Evolutionary conservation across 106 monocot genomes (phyloP).

Genomic region (Platanthera guangdongensis): DNA sequence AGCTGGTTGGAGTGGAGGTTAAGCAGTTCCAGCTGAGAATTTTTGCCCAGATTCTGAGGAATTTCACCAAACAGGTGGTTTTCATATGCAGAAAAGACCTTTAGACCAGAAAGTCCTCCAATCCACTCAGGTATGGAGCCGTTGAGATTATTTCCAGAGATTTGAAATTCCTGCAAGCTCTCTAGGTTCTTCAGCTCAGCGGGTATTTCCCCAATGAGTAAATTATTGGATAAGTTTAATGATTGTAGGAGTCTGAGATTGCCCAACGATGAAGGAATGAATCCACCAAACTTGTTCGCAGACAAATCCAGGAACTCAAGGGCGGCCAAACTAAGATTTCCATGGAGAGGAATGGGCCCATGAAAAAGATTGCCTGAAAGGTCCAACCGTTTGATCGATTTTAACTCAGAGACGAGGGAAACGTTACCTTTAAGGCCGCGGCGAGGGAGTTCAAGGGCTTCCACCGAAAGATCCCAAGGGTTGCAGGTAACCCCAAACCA

Average conservation of each 20-base stretch:
- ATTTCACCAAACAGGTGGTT: constrained; percentile 55
- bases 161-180: constrained; percentile 58
- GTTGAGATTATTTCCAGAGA: constrained; percentile 56
- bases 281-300: constrained; percentile 40
- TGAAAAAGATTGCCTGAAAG: constrained; percentile 54
- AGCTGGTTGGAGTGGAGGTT: constrained; percentile 83
- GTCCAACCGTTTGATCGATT: constrained; percentile 38
- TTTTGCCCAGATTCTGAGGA: constrained; percentile 40
- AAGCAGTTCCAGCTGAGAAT: constrained; percentile 51
- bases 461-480: constrained; percentile 18
- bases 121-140: constrained; percentile 58
- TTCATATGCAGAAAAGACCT: constrained; percentile 65
- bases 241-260: constrained; percentile 20
- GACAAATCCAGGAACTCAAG: constrained; percentile 74
- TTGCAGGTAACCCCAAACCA: constrained; percentile 63
- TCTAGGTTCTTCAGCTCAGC: constrained; percentile 32
- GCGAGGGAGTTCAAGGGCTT: constrained; percentile 34
- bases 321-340: constrained; percentile 11
- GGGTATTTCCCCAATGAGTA: constrained; percentile 49
- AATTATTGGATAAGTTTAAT: constrained; percentile 67
- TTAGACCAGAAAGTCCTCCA: constrained; percentile 29
- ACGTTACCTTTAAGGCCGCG: constrained; percentile 53
- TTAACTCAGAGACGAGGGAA: constrained; percentile 40
- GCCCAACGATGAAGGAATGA: constrained; percentile 50
- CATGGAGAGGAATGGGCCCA: constrained; percentile 45